Percentiles rank a stretch among this genome's conserved stretches.
Evolutionary conservation across 352 stramenopile genomes (phyloP).

Genomic region (Phytophthora cryptogea): DNA sequence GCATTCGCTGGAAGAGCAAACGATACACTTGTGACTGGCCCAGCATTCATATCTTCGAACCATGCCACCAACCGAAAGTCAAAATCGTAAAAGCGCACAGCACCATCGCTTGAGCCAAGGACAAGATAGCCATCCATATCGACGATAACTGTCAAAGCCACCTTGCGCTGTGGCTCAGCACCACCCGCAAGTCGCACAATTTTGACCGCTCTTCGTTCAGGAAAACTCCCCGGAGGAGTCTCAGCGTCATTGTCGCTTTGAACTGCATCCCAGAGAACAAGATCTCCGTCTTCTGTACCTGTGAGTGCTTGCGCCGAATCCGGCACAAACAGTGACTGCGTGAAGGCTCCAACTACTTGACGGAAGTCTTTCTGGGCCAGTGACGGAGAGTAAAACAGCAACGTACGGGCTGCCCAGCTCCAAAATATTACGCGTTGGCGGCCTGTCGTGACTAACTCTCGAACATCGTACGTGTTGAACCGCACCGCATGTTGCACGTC

Average conservation of each 20-base stretch:
- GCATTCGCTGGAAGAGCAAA: constrained; percentile 55
- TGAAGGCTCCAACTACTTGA: constrained; percentile 83
- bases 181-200: constrained; percentile 73
- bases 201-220: constrained; percentile 83
- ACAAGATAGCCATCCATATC: constrained; percentile 92
- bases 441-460: constrained; percentile 90
- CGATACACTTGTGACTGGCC: constrained; percentile 87
- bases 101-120: constrained; percentile 87
- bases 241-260: constrained; percentile 30
- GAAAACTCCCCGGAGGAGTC: constrained; percentile 34
- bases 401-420: constrained; percentile 81
- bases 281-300: constrained; percentile 82
- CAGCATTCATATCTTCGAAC: constrained; percentile 94
- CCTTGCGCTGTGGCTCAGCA: constrained; percentile 51
- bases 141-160: constrained; percentile 58
- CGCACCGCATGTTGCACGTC: constrained; percentile 79
- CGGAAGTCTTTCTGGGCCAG: constrained; percentile 83
- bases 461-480: constrained; percentile 91
- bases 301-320: constrained; percentile 86
- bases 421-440: constrained; percentile 89
- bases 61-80: constrained; percentile 92
- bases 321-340: constrained; percentile 87
- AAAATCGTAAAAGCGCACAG: constrained; percentile 94
- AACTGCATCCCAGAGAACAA: constrained; percentile 89
- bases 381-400: constrained; percentile 87